These are phyloP conservation scores for Penicillium subrubescens DNA, from an alignment of 495 filamentous ascomycete genomes.

Conservation along the genomic window DNA sequence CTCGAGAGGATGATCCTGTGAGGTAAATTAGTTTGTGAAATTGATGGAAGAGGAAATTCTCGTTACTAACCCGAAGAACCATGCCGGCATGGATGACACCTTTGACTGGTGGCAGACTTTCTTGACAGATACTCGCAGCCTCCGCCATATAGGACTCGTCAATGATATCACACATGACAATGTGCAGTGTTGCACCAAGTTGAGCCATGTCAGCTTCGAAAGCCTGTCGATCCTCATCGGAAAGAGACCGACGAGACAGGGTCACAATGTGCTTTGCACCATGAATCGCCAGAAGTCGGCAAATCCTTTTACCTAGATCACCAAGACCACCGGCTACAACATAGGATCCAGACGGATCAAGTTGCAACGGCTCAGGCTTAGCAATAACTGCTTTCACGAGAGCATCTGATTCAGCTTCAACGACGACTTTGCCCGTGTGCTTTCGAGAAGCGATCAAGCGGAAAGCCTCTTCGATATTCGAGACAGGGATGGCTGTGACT, in stretches of 20 bases:
- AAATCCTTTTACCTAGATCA: neutral
- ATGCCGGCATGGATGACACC: constrained; percentile 1
- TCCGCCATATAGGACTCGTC: neutral
- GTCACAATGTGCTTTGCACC: constrained; percentile 6
- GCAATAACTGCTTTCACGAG: constrained; percentile 1
- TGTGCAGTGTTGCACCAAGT: neutral
- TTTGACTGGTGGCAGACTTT: neutral
- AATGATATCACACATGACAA: constrained; percentile 1
- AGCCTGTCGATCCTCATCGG: constrained; percentile 1
- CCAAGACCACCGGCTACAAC: constrained; percentile 1
- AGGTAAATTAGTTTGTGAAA: neutral
- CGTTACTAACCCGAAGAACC: neutral
- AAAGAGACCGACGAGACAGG: neutral
- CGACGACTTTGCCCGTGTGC: constrained; percentile 46
- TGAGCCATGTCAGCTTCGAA: neutral
- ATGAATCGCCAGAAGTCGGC: neutral
- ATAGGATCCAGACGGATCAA: neutral
- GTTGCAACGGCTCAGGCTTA: neutral
- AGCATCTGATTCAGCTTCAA: neutral
- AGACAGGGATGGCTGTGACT: constrained; percentile 19
- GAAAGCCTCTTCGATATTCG: constrained; percentile 25
- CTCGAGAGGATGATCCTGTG: constrained; percentile 1
- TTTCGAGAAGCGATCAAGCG: constrained; percentile 33
- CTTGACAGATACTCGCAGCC: neutral
- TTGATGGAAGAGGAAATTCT: neutral